phyloP scores from a whole-genome alignment of 2,329 filamentous ascomycete genomes.

The Xylaria hypoxylon region DNA sequence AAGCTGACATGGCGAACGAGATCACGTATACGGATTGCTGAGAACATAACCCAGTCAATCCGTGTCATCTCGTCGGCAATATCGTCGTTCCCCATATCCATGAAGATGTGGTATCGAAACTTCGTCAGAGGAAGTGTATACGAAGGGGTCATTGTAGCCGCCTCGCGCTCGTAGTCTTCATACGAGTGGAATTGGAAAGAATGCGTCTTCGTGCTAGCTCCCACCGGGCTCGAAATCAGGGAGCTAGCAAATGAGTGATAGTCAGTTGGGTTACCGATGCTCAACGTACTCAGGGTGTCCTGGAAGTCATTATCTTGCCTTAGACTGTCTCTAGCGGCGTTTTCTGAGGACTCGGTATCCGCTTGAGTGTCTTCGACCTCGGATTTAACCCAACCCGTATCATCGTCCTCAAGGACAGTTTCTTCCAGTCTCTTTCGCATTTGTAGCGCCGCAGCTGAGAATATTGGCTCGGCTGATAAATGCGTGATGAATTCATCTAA shows the following conservation, averaged over 20 bases:
- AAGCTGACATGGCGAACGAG: slow-evolving; percentile 91
- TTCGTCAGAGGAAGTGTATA: slow-evolving; percentile 80
- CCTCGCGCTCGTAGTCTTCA: slow-evolving; percentile 85
- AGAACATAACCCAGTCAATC: slow-evolving; percentile 99
- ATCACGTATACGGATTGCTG: slow-evolving; percentile 91
- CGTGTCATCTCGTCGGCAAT: slow-evolving; percentile 92
- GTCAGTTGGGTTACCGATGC: slow-evolving; percentile 59
- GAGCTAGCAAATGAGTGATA: slow-evolving; percentile 61
- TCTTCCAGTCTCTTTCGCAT: slow-evolving; percentile 82
- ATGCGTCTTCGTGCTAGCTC: slow-evolving; percentile 53
- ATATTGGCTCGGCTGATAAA: slow-evolving; percentile 82
- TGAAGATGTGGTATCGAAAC: slow-evolving; percentile 88
- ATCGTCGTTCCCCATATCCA: slow-evolving; percentile 85
- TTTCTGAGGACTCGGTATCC: slow-evolving; percentile 43
- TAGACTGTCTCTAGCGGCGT: slow-evolving; percentile 37
- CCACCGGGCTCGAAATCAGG: slow-evolving; percentile 53
- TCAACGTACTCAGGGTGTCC: slow-evolving; percentile 61
- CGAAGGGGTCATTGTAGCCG: slow-evolving; percentile 76
- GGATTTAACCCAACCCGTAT: slow-evolving; percentile 89
- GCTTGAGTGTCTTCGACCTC: slow-evolving; percentile 62
- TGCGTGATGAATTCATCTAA: slow-evolving; percentile 80
- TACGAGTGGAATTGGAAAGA: slow-evolving; percentile 72
- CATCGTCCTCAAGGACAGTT: slow-evolving; percentile 84
- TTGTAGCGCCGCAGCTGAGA: slow-evolving; percentile 85
- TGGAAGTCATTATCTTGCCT: slow-evolving; percentile 53